phyloP scores from a whole-genome alignment of 2,329 filamentous ascomycete genomes.

The Diaporthe capsici region DNA sequence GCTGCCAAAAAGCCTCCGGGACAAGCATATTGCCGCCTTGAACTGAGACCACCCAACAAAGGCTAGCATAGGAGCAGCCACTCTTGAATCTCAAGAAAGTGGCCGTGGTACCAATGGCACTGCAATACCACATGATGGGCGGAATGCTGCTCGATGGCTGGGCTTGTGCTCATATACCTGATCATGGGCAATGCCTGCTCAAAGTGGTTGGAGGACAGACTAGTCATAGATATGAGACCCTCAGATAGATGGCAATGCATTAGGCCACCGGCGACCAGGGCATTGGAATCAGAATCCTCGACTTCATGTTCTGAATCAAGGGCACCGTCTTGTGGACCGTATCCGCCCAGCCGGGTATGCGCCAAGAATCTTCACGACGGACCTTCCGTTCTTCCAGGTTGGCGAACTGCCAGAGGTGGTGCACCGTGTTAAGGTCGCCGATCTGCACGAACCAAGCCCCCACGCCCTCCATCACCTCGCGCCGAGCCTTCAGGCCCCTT shows the following conservation, averaged over 20 bases:
- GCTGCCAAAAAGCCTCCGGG: background rate
- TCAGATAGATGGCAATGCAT: constrained; percentile 32
- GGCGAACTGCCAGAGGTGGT: constrained; percentile 99
- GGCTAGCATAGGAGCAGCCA: background rate
- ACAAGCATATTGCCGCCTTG: background rate
- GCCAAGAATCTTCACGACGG: constrained; percentile 94
- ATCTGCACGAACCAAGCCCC: constrained; percentile 99
- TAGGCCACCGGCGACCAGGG: constrained; percentile 95
- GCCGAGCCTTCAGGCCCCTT: constrained; percentile 87
- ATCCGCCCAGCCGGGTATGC: constrained; percentile 93
- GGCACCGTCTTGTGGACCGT: constrained; percentile 99
- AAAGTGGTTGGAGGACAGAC: background rate
- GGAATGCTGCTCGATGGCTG: background rate
- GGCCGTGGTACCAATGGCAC: background rate
- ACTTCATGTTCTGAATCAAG: constrained; percentile 97
- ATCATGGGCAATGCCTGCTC: background rate
- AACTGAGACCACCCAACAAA: background rate
- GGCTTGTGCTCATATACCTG: background rate
- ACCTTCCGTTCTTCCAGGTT: constrained; percentile 94
- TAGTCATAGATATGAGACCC: background rate
- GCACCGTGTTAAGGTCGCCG: constrained; percentile 96
- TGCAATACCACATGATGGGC: too few relatives aligned
- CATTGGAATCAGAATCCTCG: constrained; percentile 92
- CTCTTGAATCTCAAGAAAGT: background rate
- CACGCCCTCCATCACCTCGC: constrained; percentile 98